Evolutionary conservation across 75 land plant genomes (phyloP), one percentile per base, ranked within the genome.

Genomic region (Pinus tabuliformis): DNA sequence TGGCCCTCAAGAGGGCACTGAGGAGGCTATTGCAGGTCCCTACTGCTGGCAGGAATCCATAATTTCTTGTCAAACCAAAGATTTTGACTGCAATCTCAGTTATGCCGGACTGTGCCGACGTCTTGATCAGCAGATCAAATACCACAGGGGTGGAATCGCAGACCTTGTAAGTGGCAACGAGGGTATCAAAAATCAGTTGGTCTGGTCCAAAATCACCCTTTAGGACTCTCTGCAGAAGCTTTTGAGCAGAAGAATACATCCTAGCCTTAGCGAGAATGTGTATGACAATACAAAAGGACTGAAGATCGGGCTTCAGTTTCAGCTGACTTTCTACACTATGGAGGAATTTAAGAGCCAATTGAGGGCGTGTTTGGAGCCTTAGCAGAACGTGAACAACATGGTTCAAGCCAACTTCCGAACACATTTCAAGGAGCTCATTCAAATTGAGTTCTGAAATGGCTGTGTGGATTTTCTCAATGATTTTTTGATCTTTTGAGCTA

Each of bases 21-120:
- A 88, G 58, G 66, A 88, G 56, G 12, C 26, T 39, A 59, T 85
- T 88, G 68, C 87, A 85, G 71, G 90, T 45, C 39, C 85, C 90
- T 22, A 80, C 80, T 57, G 65, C 85, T 3, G 87, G 87, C n/a
- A 76, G n/a, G 8, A 88, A 17, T n/a, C 73, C 78, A 57, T 52
- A 54, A 4, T 68, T 73, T 70, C 78, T 82, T 80, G 80, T 74
- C 45, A 72, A 70, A n/a, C 65, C 58, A 70, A 85, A 85, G 39
- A 73, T 64, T 36, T 77, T 68, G 6, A 82, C n/a, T 16, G 77
- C 87, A 39, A 68, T 63, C 21, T 79, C 76, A n/a, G 63, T 75
- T 42, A 52, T 72, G 26, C 72, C 72, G 52, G 73, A 16, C 37
- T 85, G 79, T 74, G 80, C 76, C 17, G 26, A 78, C n/a, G 78